Conservation (phyloP, 495 filamentous ascomycete genomes). For the Chaetomium cochliodes region DNA sequence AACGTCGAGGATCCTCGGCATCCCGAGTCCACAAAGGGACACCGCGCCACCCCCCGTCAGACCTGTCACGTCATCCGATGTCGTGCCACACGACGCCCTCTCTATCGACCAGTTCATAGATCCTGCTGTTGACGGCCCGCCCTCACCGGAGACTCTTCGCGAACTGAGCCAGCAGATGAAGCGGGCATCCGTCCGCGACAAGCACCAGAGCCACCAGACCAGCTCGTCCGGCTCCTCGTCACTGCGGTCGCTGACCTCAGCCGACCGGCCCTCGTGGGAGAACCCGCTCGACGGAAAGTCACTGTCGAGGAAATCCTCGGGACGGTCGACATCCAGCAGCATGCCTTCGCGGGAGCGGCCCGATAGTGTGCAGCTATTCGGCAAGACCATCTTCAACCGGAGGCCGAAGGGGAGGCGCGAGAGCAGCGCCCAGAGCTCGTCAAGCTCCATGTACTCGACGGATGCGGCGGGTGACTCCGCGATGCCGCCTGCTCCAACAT, state of each 20-base stretch:
- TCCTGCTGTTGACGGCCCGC: slow-evolving; percentile 53
- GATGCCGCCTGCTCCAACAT: slow-evolving; percentile 23
- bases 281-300: slow-evolving; percentile 40
- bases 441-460: slow-evolving; percentile 43
- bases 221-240: slow-evolving; percentile 51
- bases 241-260: slow-evolving; percentile 41
- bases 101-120: slow-evolving; percentile 42
- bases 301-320: slow-evolving; percentile 52
- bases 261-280: slow-evolving; percentile 47
- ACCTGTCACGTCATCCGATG: slow-evolving; percentile 23
- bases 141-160: slow-evolving; percentile 55
- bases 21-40: slow-evolving; percentile 13
- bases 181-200: slow-evolving; percentile 45
- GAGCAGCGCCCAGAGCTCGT: slow-evolving; percentile 42
- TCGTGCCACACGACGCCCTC: slow-evolving; percentile 27
- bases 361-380: slow-evolving; percentile 55
- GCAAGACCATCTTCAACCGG: slow-evolving; percentile 53
- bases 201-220: slow-evolving; percentile 46
- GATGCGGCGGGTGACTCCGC: slow-evolving; percentile 35
- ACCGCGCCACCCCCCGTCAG: slow-evolving; percentile 16
- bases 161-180: slow-evolving; percentile 52
- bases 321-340: slow-evolving; percentile 45
- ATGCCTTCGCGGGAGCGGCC: slow-evolving; percentile 50
- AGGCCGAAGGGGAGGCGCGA: slow-evolving; percentile 44
- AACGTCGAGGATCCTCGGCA: slow-evolving; percentile 17